Evolutionary conservation across 2,329 filamentous ascomycete species (phyloP), one percentile per base, ranked within the genome.

Genomic region (Colletotrichum costaricense): DNA sequence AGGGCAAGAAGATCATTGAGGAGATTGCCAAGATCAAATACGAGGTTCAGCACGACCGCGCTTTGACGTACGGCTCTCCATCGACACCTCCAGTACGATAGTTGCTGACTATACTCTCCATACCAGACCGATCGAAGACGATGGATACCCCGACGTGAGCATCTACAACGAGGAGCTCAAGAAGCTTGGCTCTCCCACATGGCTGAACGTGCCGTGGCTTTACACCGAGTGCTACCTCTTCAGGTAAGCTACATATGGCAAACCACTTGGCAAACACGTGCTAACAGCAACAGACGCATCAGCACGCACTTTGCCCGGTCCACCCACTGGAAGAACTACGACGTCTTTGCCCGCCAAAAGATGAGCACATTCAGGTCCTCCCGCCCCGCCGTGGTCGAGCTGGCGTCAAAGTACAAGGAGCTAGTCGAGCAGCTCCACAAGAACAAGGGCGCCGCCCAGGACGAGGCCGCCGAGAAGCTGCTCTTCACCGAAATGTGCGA

Each of bases 221-320:
- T 99, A 91, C 83, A 87, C 93, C 30, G 97, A 99, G 86, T 98
- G 97, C 86, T 98, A 98, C 82, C 89, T 99, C 72, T 98, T 96
- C 86, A 88, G 93, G 91, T 93, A 84, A 66, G 79, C 19, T 28
- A 14, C 9, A 75, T 57, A 24, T 24, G 14, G 2, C 35, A 35
- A 30, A 5, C 35, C 62, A 6, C 9, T 33, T 19, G 14, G 5
- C 35, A 16, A 16, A 38, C 14, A 38, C 14, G 35, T 14, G 35
- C 35, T 38, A 16, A 67, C 2, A 11, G 38, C 67, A 12, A 65
- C 65, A 82, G 95, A 80, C 95, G 96, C 74, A 90, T 98, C 72
- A 92, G 90, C 82, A 93, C 93, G 26, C 90, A 92, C 75, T 98
- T 98, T 86, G 88, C 87, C 24, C 87, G 91, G 22, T 95, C 94